Conservation (phyloP, 2,329 filamentous ascomycete species). For the Trichophyton simii region DNA sequence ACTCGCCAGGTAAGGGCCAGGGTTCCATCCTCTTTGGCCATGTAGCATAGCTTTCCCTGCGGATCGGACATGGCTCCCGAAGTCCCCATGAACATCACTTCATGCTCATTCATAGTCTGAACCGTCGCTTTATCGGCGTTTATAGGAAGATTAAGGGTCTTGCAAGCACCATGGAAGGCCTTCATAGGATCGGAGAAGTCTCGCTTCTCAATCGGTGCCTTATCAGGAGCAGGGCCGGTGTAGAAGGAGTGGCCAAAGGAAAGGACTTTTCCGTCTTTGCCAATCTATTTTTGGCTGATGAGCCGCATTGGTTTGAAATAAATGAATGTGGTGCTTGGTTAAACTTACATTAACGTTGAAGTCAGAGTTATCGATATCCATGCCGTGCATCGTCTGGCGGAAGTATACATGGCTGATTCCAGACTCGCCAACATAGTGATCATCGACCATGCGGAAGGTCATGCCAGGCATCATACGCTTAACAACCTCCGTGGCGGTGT, state of each 20-base stretch:
- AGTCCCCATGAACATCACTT: constrained; percentile 10
- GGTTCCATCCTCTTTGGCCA: constrained; percentile 8
- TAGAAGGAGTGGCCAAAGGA: constrained; percentile 11
- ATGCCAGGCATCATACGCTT: constrained; percentile 7
- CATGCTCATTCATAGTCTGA: constrained; percentile 4
- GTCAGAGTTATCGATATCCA: constrained; percentile 12
- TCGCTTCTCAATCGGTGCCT: constrained; percentile 5
- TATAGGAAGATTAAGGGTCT: constrained; percentile 8
- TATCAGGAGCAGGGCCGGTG: constrained; percentile 7
- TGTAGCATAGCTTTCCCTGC: constrained; percentile 9
- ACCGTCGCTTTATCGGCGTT: constrained; percentile 7
- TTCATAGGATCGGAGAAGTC: constrained; percentile 8
- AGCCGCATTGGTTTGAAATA: neutral
- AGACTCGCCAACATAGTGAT: constrained; percentile 10
- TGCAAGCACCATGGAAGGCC: constrained; percentile 8
- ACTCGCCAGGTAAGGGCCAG: constrained; percentile 11
- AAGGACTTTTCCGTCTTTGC: constrained; percentile 11
- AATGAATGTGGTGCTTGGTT: neutral
- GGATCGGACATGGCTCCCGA: constrained; percentile 11
- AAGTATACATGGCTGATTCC: constrained; percentile 11
- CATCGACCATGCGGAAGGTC: constrained; percentile 9
- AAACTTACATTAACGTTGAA: constrained; percentile 12
- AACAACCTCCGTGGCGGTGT: constrained; percentile 8
- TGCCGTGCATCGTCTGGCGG: constrained; percentile 11
- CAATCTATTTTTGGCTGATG: neutral